Conservation (phyloP, 2,329 filamentous ascomycete genomes). For the Monosporascus ibericus region DNA sequence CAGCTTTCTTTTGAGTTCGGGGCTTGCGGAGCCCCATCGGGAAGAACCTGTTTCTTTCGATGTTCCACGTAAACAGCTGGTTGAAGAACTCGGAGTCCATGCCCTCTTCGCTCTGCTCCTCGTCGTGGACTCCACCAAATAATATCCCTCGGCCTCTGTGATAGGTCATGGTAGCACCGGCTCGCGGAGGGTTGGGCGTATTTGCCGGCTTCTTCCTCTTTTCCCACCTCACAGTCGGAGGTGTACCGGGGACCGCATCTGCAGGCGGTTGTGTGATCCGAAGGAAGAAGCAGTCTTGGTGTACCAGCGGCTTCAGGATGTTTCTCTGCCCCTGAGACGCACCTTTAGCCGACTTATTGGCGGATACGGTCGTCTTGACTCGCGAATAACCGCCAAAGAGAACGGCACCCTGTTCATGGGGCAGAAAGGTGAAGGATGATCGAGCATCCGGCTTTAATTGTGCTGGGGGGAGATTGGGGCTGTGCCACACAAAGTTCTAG, state of each 20-base stretch:
- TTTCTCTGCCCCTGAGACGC: constrained; percentile 59
- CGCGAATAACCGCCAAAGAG: constrained; percentile 92
- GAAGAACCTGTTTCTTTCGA: constrained; percentile 94
- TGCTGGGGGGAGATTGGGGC: constrained; percentile 66
- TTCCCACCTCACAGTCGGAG: constrained; percentile 82
- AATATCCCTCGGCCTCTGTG: constrained; percentile 90
- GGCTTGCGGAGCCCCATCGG: constrained; percentile 71
- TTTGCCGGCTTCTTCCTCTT: constrained; percentile 89
- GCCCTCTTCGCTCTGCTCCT: constrained; percentile 85
- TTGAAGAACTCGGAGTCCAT: constrained; percentile 99
- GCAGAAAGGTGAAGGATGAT: constrained; percentile 86
- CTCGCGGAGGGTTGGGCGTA: constrained; percentile 72
- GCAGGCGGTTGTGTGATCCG: constrained; percentile 67
- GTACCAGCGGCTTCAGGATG: constrained; percentile 77
- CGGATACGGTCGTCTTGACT: constrained; percentile 63
- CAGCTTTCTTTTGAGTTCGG: constrained; percentile 59
- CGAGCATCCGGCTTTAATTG: constrained; percentile 84
- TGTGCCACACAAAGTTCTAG: constrained; percentile 76
- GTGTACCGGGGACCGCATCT: constrained; percentile 58
- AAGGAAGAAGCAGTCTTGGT: constrained; percentile 93
- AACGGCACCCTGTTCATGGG: constrained; percentile 83
- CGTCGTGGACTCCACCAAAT: constrained; percentile 92
- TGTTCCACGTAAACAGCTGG: constrained; percentile 83
- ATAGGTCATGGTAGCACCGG: constrained; percentile 87
- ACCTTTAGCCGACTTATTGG: constrained; percentile 59